Base-by-base conservation (phyloP, 306 rosid genomes). In the Echinosophora koreensis region DNA sequence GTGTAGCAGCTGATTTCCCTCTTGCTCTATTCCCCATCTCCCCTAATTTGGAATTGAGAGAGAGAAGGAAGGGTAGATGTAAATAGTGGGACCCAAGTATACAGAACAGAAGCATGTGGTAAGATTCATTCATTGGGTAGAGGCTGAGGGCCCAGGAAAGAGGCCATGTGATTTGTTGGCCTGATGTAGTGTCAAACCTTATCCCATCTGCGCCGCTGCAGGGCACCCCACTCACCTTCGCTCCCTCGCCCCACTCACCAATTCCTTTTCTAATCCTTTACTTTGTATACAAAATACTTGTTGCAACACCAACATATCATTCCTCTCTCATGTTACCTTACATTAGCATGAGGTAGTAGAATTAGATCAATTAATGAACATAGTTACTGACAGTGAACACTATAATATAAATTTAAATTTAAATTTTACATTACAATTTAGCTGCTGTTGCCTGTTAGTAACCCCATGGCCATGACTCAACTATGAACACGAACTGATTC, bases 171-270 rank as follows among this genome's bases (percentile, higher is more conserved):
- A 88, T 73, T 66, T 93, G 97, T 84, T 87, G 90, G 87, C 46
- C 27, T 51, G 77, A 82, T 88, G 92, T 80, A 62, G 68, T 77
- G 83, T 86, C 88, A 85, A 93, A 91, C 92, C 90, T 94, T 79
- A 84, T 83, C 77, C 98, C 98, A 93, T 89, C 97, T 88, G 98
- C 97, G 91, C 75, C 88, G 92, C 82, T 91, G 79, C 77, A 81
- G 97, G 93, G 95, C 87, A 77, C 90, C 90, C 96, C 92, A 85
- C 88, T 85, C 37, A 68, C 88, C 74, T 55, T 59, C 47, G 58
- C 65, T 66, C 13, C 47, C 16, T 32, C n/a, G 30, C 22, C 59
- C 58, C 79, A 46, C 77, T 59, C 10, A 65, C 9, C 51, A 22
- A 5, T 30, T 11, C 18, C 70, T 47, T 51, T 51, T 52, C 7